Conservation (phyloP, 768 basidiomycete genomes). For the Kwoniella dendrophila region DNA sequence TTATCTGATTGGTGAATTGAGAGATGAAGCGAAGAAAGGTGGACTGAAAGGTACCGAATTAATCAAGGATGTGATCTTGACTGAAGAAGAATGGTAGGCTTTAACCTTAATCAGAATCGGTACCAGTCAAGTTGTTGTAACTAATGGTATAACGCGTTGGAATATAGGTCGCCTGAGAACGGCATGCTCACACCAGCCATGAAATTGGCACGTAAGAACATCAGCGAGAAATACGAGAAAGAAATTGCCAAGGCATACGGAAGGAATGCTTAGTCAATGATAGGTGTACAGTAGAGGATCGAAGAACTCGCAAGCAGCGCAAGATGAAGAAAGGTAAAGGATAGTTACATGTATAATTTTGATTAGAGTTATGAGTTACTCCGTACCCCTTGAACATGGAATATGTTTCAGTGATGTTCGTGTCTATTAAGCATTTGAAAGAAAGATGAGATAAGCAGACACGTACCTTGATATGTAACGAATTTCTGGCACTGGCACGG, state of each 20-base stretch:
- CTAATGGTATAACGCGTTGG: not conserved
- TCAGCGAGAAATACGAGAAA: constrained; percentile 37
- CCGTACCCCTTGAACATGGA: not conserved
- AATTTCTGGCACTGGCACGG: no score
- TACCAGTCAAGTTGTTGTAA: not conserved
- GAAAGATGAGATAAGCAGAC: no score
- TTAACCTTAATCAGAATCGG: not conserved
- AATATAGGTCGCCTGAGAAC: constrained; percentile 49
- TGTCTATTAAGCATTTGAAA: no score
- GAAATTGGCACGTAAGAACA: constrained; percentile 45
- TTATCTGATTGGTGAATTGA: constrained; percentile 42
- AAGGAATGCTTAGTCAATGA: not conserved
- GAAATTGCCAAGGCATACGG: constrained; percentile 33
- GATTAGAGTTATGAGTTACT: not conserved
- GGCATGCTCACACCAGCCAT: constrained; percentile 53
- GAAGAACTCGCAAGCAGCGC: no score
- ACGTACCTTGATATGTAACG: no score
- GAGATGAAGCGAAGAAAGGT: constrained; percentile 40
- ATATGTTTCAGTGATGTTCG: not conserved
- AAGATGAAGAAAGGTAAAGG: no score
- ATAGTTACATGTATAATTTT: not conserved
- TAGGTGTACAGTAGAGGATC: no score
- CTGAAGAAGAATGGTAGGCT: constrained; percentile 50
- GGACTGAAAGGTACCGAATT: constrained; percentile 49
- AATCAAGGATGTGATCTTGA: constrained; percentile 45